A percentile compares a stretch with the other conserved stretches of the same genome.
phyloP scores from a whole-genome alignment of 257 asterid genomes.

The Anisodus acutangulus region DNA sequence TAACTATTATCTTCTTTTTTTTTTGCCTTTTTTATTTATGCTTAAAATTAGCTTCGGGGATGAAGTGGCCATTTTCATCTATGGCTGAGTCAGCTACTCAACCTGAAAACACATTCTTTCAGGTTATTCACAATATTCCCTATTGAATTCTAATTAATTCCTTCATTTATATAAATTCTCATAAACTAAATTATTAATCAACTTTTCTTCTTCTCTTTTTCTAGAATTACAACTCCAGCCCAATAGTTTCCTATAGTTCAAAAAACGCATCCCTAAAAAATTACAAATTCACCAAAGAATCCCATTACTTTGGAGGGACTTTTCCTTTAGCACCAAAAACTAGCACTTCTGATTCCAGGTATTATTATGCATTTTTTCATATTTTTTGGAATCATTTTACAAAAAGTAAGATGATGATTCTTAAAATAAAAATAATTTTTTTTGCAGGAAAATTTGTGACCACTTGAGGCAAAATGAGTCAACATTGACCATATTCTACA shows the following conservation, averaged over 20 bases:
- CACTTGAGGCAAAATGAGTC: conserved; percentile 1
- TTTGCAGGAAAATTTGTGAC: conserved; percentile 1
- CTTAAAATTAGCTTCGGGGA: neutral
- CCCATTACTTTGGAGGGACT: conserved; percentile 4
- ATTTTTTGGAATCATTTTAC: neutral
- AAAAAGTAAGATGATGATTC: neutral
- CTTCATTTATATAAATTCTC: neutral
- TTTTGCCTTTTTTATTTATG: neutral
- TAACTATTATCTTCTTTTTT: neutral
- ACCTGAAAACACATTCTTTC: neutral
- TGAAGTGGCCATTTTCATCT: conserved; percentile 31
- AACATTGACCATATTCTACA: conserved; percentile 37
- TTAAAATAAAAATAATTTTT: neutral
- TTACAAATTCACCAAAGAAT: neutral
- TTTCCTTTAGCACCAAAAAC: conserved; percentile 9
- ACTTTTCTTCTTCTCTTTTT: neutral
- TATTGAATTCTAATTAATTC: neutral
- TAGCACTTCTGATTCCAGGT: conserved; percentile 26
- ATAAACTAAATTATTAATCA: neutral
- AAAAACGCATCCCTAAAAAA: neutral
- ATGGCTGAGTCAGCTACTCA: neutral
- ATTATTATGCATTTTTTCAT: neutral
- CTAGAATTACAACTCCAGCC: neutral
- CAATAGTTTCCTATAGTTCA: neutral
- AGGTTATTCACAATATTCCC: neutral